Base-by-base conservation (phyloP, 164 flowering plant species). In the Taxillus chinensis region DNA sequence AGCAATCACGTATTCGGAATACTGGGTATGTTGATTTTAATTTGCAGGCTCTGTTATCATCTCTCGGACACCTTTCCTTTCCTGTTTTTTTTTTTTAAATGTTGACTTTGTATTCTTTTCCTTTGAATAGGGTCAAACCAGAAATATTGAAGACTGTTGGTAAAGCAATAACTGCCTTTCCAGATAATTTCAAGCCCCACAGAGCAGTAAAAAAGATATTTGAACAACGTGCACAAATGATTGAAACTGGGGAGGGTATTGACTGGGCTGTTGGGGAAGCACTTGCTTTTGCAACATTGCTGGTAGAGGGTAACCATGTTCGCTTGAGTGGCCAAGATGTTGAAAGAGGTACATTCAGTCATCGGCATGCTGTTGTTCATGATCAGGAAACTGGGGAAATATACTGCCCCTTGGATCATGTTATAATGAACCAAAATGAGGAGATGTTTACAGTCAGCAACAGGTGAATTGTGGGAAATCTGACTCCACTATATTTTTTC, bases 341-440 rank as follows among this genome's bases (percentile, higher is more conserved):
- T 51, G 99, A 95, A 76, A 81, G 99, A 74, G 99, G 99, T 64
- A 95, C 99, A n/a, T 95, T 95, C 67, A 95, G 99, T 77, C 99
- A 95, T 70, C 89, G 97, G 38, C 97, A 95, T 80, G 67, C 99
- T 59, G 90, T 95, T 46, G 27, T 95, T 67, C 99, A 95, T 81
- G 97, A 95, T 68, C 99, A 95, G 75, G 97, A 82, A 77, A 83
- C 93, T 8, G 99, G 99, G 67, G 86, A 82, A 63, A 68, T 77
- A 70, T 91, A 95, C 71, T 95, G 97, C 60, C 99, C 99, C 43
- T 75, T 95, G 16, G 97, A 91, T 60, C 90, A 95, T 79, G 72
- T 95, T 62, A 70, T 82, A 54, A 69, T 75, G 70, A 89, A 95
- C 70, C 99, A 95, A 69, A 70, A 95, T 71, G 87, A 81, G 67